Evolutionary conservation across 495 filamentous ascomycete genomes (phyloP).

Genomic region (Hyaloscypha finlandica): DNA sequence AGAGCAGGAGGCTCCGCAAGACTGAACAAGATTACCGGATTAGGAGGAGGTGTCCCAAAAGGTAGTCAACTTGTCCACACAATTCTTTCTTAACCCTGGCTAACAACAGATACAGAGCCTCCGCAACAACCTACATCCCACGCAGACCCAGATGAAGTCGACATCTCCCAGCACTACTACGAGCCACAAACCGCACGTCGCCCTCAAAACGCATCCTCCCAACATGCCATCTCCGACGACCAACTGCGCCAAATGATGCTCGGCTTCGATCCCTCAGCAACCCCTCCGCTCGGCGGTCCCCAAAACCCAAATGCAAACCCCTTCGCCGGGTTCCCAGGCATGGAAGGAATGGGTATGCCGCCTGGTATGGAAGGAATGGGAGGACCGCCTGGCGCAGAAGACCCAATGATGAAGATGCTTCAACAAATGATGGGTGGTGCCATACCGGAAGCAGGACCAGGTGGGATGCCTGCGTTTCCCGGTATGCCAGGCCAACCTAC

Average conservation of each 20-base stretch:
- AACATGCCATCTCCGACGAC: constrained; percentile 32
- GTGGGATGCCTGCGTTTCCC: constrained; percentile 40
- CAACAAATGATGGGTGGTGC: constrained; percentile 57
- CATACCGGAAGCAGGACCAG: constrained; percentile 35
- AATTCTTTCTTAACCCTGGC: neutral
- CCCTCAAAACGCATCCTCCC: constrained; percentile 40
- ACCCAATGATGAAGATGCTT: constrained; percentile 63
- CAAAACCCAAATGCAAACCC: constrained; percentile 31
- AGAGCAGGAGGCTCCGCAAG: constrained; percentile 75
- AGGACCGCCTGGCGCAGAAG: constrained; percentile 43
- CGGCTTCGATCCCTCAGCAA: constrained; percentile 42
- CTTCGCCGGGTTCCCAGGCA: constrained; percentile 36
- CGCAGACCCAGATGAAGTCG: constrained; percentile 71
- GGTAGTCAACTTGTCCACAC: constrained; percentile 34
- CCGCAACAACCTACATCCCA: constrained; percentile 32
- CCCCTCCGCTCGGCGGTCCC: constrained; percentile 35
- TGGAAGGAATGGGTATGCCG: constrained; percentile 25
- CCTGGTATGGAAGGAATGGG: constrained; percentile 27
- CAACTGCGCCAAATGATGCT: constrained; percentile 48
- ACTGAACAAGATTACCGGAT: constrained; percentile 80
- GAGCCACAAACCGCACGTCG: constrained; percentile 37
- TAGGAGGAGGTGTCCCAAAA: constrained; percentile 64
- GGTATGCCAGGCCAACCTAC: constrained; percentile 30
- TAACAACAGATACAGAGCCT: constrained; percentile 29
- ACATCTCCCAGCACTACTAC: constrained; percentile 64